A percentile compares a stretch with the other conserved stretches of the same genome.
phyloP scores from a whole-genome alignment of 306 rosid genomes.

The Dalbergia cochinchinensis region DNA sequence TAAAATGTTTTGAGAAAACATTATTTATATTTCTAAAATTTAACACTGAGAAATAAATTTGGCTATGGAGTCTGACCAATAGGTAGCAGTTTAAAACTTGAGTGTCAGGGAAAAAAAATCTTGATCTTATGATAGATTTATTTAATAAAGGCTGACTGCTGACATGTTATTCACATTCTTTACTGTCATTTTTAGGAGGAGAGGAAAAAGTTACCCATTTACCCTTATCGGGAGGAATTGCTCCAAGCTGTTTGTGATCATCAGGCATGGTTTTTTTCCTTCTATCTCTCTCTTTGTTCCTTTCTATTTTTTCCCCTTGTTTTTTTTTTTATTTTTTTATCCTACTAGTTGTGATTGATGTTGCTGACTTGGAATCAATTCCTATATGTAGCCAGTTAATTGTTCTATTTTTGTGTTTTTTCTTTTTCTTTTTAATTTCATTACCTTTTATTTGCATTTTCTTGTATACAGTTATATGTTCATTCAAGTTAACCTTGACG shows the following conservation, averaged over 20 bases:
- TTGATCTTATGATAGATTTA: constrained; percentile 31
- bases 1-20: constrained; percentile 7
- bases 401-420: not conserved
- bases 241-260: constrained; percentile 80
- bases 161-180: constrained; percentile 28
- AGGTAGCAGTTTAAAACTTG: constrained; percentile 19
- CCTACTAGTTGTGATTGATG: constrained; percentile 26
- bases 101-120: not conserved
- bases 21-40: constrained; percentile 11
- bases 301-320: constrained; percentile 8
- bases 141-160: constrained; percentile 22
- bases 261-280: constrained; percentile 62
- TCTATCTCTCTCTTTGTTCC: not conserved
- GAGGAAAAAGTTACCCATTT: constrained; percentile 83
- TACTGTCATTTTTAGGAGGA: constrained; percentile 67
- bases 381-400: constrained; percentile 14
- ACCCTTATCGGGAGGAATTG: constrained; percentile 76
- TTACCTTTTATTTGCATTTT: constrained; percentile 14
- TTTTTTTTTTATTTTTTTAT: not conserved
- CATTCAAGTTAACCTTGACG: constrained; percentile 35
- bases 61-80: constrained; percentile 15
- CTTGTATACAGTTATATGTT: constrained; percentile 15
- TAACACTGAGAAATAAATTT: constrained; percentile 15
- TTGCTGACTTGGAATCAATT: constrained; percentile 4
- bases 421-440: constrained; percentile 2